Base-by-base conservation (phyloP, 768 basidiomycete genomes). In the Pleurotus citrinopileatus region DNA sequence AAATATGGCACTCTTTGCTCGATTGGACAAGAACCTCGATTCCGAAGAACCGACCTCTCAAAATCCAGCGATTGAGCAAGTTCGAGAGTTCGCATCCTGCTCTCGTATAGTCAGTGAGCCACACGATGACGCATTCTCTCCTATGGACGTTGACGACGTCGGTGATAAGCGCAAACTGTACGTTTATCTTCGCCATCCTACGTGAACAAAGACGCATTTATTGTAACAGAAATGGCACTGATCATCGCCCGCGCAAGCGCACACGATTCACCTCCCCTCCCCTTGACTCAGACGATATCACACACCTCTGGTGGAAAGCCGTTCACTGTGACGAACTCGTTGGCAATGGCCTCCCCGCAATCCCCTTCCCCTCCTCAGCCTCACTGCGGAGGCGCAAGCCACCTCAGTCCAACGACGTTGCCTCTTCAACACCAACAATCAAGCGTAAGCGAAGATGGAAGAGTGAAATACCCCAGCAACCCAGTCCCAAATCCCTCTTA, bases 281-380 rank as follows among this genome's bases (percentile, higher is more conserved):
- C 23, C 52, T 63, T 13, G 67, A 73, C 34, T 73, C 71, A 17
- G 70, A 73, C 53, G 79, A 80, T 37, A 60, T 73, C 2, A 72
- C 75, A 4, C 79, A 84, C 32, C 66, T 86, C 4, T 93, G 91
- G 91, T 92, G 90, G 90, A 74, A 79, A 25, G 86, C 84, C 3
- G 76, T 83, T 32, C 81, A 82, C 59, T 82, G 80, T 2, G 82
- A 87, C 59, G 62, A 73, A 1, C 71, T 90, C 19, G 66, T 89
- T 23, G 78, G 75, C 22, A 87, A 84, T 55, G 88, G 86, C 8
- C 70, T 91, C 22, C 88, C 87, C 3, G 65, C 66, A 15, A 78
- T 83, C 32, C 79, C 71, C 15, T 74, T 67, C 61, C 70, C 67
- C 26, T 69, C 65, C 8, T 72, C 77, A 60, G 57, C 60, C 56